phyloP scores from a whole-genome alignment of 140 eudicot genomes.

The Oenanthe javanica region DNA sequence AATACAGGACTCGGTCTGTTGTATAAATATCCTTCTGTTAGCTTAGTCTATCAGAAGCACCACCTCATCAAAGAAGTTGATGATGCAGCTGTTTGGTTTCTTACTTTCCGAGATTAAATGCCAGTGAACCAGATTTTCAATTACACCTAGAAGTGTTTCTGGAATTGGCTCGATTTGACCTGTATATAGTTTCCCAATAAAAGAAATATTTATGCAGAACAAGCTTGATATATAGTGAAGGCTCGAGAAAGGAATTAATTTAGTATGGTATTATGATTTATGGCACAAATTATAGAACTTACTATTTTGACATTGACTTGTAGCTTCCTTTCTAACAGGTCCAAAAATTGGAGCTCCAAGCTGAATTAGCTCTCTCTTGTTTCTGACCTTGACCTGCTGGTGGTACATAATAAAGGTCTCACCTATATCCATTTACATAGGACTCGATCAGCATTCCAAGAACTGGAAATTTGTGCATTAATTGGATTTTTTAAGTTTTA shows the following conservation, averaged over 20 bases:
- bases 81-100: constrained; percentile 52
- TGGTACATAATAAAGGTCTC: constrained; percentile 81
- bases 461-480: background rate
- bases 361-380: constrained; percentile 87
- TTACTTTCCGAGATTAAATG: constrained; percentile 67
- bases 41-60: background rate
- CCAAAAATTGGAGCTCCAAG: constrained; percentile 91
- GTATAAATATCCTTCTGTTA: background rate
- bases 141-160: constrained; percentile 65
- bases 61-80: constrained; percentile 17
- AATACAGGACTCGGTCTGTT: background rate
- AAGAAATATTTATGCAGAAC: background rate
- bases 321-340: constrained; percentile 68
- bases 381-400: constrained; percentile 61
- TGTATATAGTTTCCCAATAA: constrained; percentile 17
- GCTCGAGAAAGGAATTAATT: background rate
- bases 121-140: constrained; percentile 73
- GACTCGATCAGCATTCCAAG: background rate
- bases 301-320: constrained; percentile 49
- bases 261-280: background rate
- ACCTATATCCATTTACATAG: constrained; percentile 36
- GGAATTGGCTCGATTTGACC: constrained; percentile 90
- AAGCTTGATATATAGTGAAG: background rate
- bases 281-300: constrained; percentile 8
- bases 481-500: background rate